Base-by-base conservation (phyloP, 768 basidiomycete genomes). In the Lentinus brumalis region DNA sequence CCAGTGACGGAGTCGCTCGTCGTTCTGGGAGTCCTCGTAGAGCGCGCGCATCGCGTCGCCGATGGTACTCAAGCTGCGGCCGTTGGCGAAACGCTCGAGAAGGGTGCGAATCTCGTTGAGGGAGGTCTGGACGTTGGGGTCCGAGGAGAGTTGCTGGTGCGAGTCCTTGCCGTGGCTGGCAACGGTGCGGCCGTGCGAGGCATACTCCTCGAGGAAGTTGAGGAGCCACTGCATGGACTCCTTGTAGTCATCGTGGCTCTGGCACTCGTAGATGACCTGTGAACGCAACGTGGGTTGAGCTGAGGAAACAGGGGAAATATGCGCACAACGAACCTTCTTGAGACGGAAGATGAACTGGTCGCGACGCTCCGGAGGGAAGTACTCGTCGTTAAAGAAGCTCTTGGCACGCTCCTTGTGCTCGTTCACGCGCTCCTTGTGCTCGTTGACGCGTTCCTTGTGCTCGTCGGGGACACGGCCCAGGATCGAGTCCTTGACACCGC, bases 321-420 rank as follows among this genome's bases (percentile, higher is more conserved):
- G 29, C 10, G 21, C 1, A n/a, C 1, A 30, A 53, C 58, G 21
- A 9, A 58, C 66, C 86, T 98, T 98, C 82, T 98, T 98, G 14
- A 86, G 82, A 15, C 96, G 85, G 79, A 88, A 96, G 70, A 98
- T 91, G 75, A 94, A 97, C 70, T 93, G 93, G 57, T 96, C 93
- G 29, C 93, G 83, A 29, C 96, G 81, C 75, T 95, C 95, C 67
- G 89, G 80, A 0, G 96, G 95, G 81, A 97, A 95, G 67, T 88
- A 90, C 52, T 96, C 91, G 46, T 95, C 92, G 18, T 77, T 76
- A 57, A 97, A 67, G 75, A 92, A 91, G 41, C 86, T 79, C 69
- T 84, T 85, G 35, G 84, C 81, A 12, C 82, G 80, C 46, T 89
- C 80, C 44, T 77, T 49, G 5, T 86, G 78, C 14, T 88, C 83